A percentile compares a stretch with the other conserved stretches of the same genome.
These are phyloP conservation scores for Acidomyces sp. DNA, from an alignment of 495 filamentous ascomycete genomes.

Conservation along the genomic window DNA sequence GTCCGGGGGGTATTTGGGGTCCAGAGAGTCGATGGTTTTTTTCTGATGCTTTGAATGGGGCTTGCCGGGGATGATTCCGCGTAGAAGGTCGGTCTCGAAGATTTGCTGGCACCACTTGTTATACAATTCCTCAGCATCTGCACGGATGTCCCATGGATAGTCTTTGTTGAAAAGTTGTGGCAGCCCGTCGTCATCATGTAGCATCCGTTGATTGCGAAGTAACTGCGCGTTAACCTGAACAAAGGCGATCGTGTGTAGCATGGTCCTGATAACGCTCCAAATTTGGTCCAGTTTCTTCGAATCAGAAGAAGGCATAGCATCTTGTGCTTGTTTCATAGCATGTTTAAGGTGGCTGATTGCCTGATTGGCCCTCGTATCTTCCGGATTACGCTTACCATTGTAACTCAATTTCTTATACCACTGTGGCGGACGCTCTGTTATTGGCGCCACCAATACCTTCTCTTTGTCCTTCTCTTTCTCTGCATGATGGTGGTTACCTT, in stretches of 20 bases:
- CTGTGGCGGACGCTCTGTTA: constrained; percentile 8
- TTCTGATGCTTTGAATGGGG: neutral
- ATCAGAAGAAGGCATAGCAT: too few species aligned
- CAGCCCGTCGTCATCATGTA: constrained; percentile 29
- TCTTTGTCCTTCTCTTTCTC: too few species aligned
- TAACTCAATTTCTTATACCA: constrained; percentile 7
- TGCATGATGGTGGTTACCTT: too few species aligned
- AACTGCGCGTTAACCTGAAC: constrained; percentile 2
- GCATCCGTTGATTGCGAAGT: constrained; percentile 20
- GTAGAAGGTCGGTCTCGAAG: constrained; percentile 35
- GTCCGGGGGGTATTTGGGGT: constrained; percentile 18
- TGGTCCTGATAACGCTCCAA: constrained; percentile 1
- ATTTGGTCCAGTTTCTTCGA: neutral
- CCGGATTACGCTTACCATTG: neutral
- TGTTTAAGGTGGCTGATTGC: neutral
- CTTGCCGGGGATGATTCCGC: constrained; percentile 31
- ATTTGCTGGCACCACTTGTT: constrained; percentile 30
- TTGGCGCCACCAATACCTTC: too few species aligned
- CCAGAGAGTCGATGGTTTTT: constrained; percentile 8
- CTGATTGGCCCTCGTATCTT: neutral
- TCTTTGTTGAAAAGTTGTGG: constrained; percentile 25
- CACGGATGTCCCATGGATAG: constrained; percentile 33
- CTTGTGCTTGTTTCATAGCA: constrained; percentile 2
- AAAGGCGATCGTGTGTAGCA: constrained; percentile 9
- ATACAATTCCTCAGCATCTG: constrained; percentile 32